Evolutionary conservation across 2,329 filamentous ascomycete species (phyloP), one percentile per base, ranked within the genome.

Genomic region (Fusarium sp.): DNA sequence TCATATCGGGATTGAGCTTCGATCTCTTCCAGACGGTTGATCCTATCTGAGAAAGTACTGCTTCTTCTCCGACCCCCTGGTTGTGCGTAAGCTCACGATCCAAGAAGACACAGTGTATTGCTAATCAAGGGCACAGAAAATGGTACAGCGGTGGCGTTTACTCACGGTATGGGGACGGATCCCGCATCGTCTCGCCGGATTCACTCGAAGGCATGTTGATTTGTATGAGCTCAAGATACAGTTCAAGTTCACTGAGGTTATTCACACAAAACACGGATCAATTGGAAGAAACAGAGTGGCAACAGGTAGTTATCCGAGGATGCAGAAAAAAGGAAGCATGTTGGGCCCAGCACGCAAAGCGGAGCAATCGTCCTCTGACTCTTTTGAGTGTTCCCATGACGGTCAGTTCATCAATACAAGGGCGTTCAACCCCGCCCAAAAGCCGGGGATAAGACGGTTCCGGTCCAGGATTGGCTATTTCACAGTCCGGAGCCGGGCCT

Each of bases 1-100:
- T 82, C 80, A 70, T 86, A 86, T 22, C 82, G 80, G 20, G 77
- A 73, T 47, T 80, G 79, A 14, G 84, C 84, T 72, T 88, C 86
- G 63, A 81, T 78, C n/a, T 84, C 81, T 47, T 86, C 78, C 10
- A 81, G 56, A 27, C 68, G 76, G 30, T 76, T 65, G 57, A 80
- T 78, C 33, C 70, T 69, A 47, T 80, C 77, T 38, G 74, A 65
- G 30, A 71, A 62, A 45, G 76, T 76, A 50, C 74, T 76, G 50
- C 76, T 78, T 63, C 75, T 73, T 63, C 72, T 60, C 63, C 77
- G 71, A 30, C 79, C 76, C 20, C 78, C 79, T 79, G 35, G 15
- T 15, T 12, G 68, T 50, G 22, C 30, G 68, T 79, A 57, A 79
- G 75, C 68, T 47, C 56, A 45, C 32, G 25, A 45, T 30, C 50